These are phyloP conservation scores for Desmodesmus armatus DNA, from an alignment of 139 green algal genomes.

Conservation along the genomic window DNA sequence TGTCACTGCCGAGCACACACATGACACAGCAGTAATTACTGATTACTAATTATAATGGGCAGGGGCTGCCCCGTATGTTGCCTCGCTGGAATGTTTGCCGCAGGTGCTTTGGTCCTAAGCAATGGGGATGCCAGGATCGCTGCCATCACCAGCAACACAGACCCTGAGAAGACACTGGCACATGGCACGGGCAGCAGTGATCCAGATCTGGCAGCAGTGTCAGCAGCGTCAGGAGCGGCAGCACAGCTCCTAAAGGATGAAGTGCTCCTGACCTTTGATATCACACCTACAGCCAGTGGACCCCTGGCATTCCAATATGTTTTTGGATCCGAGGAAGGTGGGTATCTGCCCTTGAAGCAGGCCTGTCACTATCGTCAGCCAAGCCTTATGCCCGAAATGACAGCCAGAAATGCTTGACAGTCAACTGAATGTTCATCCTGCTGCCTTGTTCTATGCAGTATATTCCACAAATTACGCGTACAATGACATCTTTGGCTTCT, in stretches of 20 bases:
- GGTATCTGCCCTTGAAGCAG: background rate
- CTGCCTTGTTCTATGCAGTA: background rate
- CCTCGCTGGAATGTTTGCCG: too few species aligned
- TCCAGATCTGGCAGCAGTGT: background rate
- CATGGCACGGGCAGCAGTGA: background rate
- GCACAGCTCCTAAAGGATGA: background rate
- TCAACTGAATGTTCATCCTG: too few species aligned
- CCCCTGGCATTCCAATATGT: slow-evolving; percentile 29
- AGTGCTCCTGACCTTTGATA: slow-evolving; percentile 3
- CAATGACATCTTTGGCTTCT: slow-evolving; percentile 36
- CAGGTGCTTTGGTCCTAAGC: slow-evolving; percentile 2
- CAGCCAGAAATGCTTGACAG: too few species aligned
- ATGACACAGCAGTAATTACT: too few species aligned
- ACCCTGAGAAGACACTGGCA: background rate
- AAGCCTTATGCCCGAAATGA: too few species aligned
- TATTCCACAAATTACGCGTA: background rate
- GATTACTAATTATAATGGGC: background rate
- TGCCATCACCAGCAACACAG: slow-evolving; percentile 8
- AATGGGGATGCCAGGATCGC: slow-evolving; percentile 3
- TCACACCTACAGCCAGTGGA: background rate
- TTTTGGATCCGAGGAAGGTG: slow-evolving; percentile 13
- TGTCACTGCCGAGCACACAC: background rate
- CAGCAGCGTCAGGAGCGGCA: background rate
- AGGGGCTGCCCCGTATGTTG: background rate
- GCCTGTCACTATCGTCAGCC: too few species aligned